Conservation (phyloP, 768 basidiomycete genomes). For the Mrakia frigida region DNA sequence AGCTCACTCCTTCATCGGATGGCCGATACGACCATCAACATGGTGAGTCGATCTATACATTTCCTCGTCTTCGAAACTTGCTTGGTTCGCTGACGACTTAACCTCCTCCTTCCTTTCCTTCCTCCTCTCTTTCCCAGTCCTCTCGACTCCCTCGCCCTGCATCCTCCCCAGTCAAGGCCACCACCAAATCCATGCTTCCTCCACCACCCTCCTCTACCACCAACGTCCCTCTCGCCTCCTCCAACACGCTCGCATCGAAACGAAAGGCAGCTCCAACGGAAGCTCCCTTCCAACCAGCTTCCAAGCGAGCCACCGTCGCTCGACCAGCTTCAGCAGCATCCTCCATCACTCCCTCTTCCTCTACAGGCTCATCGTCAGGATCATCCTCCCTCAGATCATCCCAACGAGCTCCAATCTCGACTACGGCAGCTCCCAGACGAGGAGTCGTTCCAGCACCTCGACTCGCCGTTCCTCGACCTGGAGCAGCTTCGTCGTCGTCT, state of each 20-base stretch:
- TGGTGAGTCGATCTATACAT: background rate
- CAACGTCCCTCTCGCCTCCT: background rate
- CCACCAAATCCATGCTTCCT: background rate
- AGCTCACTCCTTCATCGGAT: background rate
- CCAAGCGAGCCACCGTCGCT: slow-evolving; percentile 21
- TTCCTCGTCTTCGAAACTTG: background rate
- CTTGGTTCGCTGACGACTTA: background rate
- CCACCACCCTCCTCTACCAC: background rate
- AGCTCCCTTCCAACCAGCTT: slow-evolving; percentile 7
- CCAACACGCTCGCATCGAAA: slow-evolving; percentile 15
- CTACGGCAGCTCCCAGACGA: background rate
- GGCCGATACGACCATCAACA: slow-evolving; percentile 10
- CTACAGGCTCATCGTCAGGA: background rate
- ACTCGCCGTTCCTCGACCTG: slow-evolving; percentile 3
- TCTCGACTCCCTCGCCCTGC: slow-evolving; percentile 27
- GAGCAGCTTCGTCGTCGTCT: background rate
- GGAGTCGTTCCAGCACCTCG: background rate
- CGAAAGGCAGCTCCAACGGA: slow-evolving; percentile 13
- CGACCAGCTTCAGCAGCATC: background rate
- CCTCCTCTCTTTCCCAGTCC: background rate
- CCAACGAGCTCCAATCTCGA: background rate
- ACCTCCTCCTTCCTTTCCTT: background rate
- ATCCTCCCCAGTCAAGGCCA: slow-evolving; percentile 23
- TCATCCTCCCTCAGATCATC: background rate
- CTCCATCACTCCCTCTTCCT: background rate